These are phyloP conservation scores for Globisporangium alternatum DNA, from an alignment of 352 stramenopile genomes.

Conservation along the genomic window DNA sequence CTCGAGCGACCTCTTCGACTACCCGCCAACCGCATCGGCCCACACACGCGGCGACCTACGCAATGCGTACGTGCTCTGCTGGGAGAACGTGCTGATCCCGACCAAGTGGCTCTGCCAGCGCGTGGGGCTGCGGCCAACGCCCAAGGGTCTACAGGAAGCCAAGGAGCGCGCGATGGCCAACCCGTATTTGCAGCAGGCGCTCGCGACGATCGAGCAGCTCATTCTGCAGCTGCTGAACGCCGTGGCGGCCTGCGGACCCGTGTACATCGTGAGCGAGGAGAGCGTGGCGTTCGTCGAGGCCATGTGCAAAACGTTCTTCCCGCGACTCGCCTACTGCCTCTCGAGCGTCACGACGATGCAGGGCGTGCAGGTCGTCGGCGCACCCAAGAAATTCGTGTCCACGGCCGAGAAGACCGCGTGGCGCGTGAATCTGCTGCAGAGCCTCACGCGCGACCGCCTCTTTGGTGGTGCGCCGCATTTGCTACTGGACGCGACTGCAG, in stretches of 20 bases:
- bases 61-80: slow-evolving; percentile 66
- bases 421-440: slow-evolving; percentile 51
- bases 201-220: slow-evolving; percentile 60
- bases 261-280: slow-evolving; percentile 70
- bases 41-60: slow-evolving; percentile 24
- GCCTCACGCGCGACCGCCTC: slow-evolving; percentile 51
- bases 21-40: slow-evolving; percentile 25
- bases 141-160: slow-evolving; percentile 36
- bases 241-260: slow-evolving; percentile 41
- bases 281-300: slow-evolving; percentile 58
- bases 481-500: slow-evolving; percentile 31
- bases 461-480: slow-evolving; percentile 45
- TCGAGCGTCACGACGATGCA: slow-evolving; percentile 42
- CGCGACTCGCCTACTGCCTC: slow-evolving; percentile 58
- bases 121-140: slow-evolving; percentile 39
- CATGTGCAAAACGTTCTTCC: slow-evolving; percentile 62
- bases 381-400: slow-evolving; percentile 51
- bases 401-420: slow-evolving; percentile 48
- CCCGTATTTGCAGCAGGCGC: slow-evolving; percentile 41
- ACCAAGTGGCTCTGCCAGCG: slow-evolving; percentile 64
- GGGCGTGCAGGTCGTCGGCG: slow-evolving; percentile 58
- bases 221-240: slow-evolving; percentile 50
- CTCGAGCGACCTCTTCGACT: slow-evolving; percentile 56
- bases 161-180: slow-evolving; percentile 45
- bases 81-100: slow-evolving; percentile 63